Conservation (phyloP, 495 filamentous ascomycete species). For the Penicillium canariense region DNA sequence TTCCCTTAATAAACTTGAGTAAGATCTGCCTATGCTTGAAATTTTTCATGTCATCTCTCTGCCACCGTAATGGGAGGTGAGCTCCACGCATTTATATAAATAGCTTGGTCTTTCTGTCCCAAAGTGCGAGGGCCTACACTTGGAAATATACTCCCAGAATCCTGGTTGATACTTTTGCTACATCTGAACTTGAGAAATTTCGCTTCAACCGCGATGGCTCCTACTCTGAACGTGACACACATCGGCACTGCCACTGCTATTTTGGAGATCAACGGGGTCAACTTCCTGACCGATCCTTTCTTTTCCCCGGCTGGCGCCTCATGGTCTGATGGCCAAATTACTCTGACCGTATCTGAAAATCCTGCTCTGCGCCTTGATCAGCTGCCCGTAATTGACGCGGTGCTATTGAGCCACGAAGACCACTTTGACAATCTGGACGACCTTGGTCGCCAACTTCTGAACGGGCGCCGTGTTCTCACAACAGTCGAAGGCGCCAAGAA, state of each 20-base stretch:
- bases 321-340: constrained; percentile 29
- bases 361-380: constrained; percentile 37
- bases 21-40: too few species aligned
- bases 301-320: constrained; percentile 46
- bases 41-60: too few species aligned
- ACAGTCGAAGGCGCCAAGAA: constrained; percentile 48
- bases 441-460: constrained; percentile 38
- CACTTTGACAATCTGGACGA: constrained; percentile 55
- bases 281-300: constrained; percentile 53
- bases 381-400: constrained; percentile 49
- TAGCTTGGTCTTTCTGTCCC: too few species aligned
- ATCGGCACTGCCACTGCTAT: constrained; percentile 54
- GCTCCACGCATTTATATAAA: too few species aligned
- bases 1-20: neutral
- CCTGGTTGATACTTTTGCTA: too few species aligned
- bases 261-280: constrained; percentile 44
- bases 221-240: constrained; percentile 30
- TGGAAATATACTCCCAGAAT: too few species aligned
- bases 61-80: too few species aligned
- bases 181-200: too few species aligned
- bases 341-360: constrained; percentile 31
- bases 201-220: too few species aligned
- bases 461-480: constrained; percentile 50
- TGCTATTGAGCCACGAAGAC: constrained; percentile 56
- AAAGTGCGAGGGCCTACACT: too few species aligned